A percentile compares a stretch with the other conserved stretches of the same genome.
Evolutionary conservation across 2,329 filamentous ascomycete genomes (phyloP).

Genomic region (Botryosphaeria dothidea): DNA sequence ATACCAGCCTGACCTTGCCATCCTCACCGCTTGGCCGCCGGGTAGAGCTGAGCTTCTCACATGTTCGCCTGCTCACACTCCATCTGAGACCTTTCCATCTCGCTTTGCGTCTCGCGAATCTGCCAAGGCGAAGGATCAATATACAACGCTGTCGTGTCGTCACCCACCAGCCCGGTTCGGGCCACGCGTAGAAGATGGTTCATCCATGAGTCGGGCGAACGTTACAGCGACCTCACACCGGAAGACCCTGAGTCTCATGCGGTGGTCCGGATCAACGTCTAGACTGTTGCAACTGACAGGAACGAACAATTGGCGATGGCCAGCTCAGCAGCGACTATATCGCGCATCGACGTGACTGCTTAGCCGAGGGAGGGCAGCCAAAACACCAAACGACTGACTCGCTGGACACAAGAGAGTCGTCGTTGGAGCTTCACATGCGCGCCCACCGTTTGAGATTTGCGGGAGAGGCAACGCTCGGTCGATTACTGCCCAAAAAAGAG

Average conservation of each 20-base stretch:
- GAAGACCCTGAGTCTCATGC: neutral
- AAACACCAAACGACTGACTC: neutral
- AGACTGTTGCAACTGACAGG: neutral
- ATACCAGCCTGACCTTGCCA: neutral
- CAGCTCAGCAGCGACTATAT: neutral
- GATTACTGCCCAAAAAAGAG: too few relatives aligned
- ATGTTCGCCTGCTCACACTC: neutral
- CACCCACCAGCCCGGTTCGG: neutral
- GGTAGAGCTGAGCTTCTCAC: neutral
- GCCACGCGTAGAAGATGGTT: neutral
- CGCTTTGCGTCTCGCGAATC: neutral
- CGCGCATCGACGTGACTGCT: neutral
- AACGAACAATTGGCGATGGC: neutral
- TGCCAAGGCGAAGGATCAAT: neutral
- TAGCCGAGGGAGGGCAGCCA: neutral
- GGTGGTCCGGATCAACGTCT: too few relatives aligned
- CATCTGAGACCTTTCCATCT: constrained; percentile 1
- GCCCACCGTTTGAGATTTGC: neutral
- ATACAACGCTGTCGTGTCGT: too few relatives aligned
- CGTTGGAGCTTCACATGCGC: neutral
- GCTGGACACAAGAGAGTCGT: neutral
- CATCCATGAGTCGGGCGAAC: neutral
- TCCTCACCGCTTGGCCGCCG: neutral
- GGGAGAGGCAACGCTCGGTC: neutral
- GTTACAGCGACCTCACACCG: neutral